Conservation (phyloP, 164 flowering plant species). For the Brasenia schreberi region DNA sequence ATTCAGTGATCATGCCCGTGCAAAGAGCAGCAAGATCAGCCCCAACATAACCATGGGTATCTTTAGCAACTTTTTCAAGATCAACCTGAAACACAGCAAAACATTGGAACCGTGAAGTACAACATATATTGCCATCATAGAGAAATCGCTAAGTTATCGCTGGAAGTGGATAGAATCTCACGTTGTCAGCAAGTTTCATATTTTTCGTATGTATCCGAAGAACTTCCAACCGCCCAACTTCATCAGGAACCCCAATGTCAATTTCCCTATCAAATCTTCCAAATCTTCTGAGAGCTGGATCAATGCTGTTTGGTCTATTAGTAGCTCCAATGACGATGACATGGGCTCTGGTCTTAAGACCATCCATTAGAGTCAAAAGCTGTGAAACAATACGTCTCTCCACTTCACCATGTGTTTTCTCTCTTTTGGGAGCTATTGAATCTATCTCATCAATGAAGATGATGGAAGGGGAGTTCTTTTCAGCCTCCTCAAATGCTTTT, state of each 20-base stretch:
- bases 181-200: slow-evolving; percentile 64
- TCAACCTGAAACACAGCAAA: slow-evolving; percentile 32
- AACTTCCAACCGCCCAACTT: slow-evolving; percentile 49
- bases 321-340: slow-evolving; percentile 28
- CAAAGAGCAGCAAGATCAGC: slow-evolving; percentile 67
- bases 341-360: slow-evolving; percentile 12
- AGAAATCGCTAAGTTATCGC: not conserved
- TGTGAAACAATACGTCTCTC: slow-evolving; percentile 74
- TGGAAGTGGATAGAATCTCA: slow-evolving; percentile 9
- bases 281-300: slow-evolving; percentile 58
- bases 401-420: slow-evolving; percentile 72
- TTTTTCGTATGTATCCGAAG: slow-evolving; percentile 58
- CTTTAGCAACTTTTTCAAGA: slow-evolving; percentile 43
- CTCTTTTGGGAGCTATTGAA: slow-evolving; percentile 76
- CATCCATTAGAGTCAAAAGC: slow-evolving; percentile 36
- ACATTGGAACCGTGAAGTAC: not conserved
- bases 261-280: slow-evolving; percentile 66
- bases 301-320: slow-evolving; percentile 58
- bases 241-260: slow-evolving; percentile 67
- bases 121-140: not conserved
- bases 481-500: slow-evolving; percentile 19
- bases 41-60: slow-evolving; percentile 67
- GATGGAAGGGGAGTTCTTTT: slow-evolving; percentile 66
- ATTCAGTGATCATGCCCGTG: slow-evolving; percentile 10
- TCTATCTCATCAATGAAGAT: slow-evolving; percentile 79